Base-by-base conservation (phyloP, 306 rosid species). In the Dalbergia cochinchinensis region DNA sequence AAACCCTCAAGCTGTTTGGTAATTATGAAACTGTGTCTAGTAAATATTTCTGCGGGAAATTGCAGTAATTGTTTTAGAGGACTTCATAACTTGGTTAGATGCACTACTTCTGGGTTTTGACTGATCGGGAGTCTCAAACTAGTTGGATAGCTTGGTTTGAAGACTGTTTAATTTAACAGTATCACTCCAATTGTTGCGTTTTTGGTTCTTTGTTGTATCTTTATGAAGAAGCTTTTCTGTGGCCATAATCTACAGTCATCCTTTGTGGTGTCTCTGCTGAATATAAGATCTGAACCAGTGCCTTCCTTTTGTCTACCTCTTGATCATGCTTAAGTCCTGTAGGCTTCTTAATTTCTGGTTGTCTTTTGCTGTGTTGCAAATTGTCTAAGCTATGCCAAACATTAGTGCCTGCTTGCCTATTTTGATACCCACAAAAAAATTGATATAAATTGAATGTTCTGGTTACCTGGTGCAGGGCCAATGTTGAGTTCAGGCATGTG, bases 401-500 rank as follows among this genome's bases (percentile, higher is more conserved):
- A 39, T 37, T 47, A 35, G 22, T 35, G 71, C 4, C 70, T 53
- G 77, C 58, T 18, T 69, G 33, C 58, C 22, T 11, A 45, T 80
- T 68, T 75, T 68, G 61, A 45, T 50, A 35, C 47, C 47, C 0
- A 7, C 69, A 35, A 42, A 64, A 64, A 69, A 37, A 71, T 50
- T 12, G 34, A 74, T 22, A 20, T 54, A 45, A 57, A 20, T 80
- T 81, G 47, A 83, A 53, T 73, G 48, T 68, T 76, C 75, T 69
- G 35, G 16, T 67, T 79, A 67, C n/a, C 44, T 82, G 76, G 50
- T 87, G 80, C 85, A 91, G 99, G 96, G 16, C 96, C 99, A 50
- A 80, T 96, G 94, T 74, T 96, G 90, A 91, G 99, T 79, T 96
- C 99, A 35, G 99, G 99, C 69, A 83, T 87, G 94, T 96, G 99